Conservation (phyloP, 768 basidiomycete genomes). For the Hericium erinaceus region DNA sequence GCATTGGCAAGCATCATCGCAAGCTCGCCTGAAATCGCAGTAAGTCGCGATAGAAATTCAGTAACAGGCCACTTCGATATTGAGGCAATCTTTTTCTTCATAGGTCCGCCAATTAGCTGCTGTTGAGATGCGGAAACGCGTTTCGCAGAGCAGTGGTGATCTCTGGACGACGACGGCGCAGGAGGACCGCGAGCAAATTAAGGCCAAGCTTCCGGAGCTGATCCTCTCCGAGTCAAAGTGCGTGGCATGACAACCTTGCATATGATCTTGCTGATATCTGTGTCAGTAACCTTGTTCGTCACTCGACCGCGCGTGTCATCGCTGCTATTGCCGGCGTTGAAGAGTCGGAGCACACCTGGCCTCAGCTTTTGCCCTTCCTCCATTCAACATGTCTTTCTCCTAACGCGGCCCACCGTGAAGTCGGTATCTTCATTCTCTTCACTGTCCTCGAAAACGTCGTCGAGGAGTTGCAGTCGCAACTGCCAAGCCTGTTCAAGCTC, state of each 20-base stretch:
- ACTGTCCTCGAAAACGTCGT: constrained; percentile 88
- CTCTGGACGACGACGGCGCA: constrained; percentile 71
- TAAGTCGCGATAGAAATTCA: constrained; percentile 31
- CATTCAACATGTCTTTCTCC: constrained; percentile 65
- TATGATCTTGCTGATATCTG: constrained; percentile 8
- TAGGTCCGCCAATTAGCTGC: constrained; percentile 96
- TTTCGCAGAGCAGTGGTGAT: constrained; percentile 67
- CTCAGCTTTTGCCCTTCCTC: constrained; percentile 81
- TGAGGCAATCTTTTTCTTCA: background rate
- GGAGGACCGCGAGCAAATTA: constrained; percentile 73
- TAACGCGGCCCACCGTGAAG: constrained; percentile 74
- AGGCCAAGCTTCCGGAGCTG: constrained; percentile 68
- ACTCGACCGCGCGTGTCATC: constrained; percentile 86
- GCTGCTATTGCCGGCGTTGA: constrained; percentile 90
- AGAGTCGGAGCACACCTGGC: constrained; percentile 72
- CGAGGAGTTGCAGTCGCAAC: constrained; percentile 76
- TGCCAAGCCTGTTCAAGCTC: constrained; percentile 68
- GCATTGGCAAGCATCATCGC: constrained; percentile 83
- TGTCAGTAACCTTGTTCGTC: constrained; percentile 77
- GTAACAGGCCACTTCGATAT: too few relatives aligned
- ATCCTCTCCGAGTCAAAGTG: constrained; percentile 75
- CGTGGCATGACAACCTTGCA: constrained; percentile 18
- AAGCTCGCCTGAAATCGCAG: constrained; percentile 73
- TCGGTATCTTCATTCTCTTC: constrained; percentile 82
- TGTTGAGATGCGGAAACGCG: constrained; percentile 92